These are phyloP conservation scores for Salix exigua DNA, from an alignment of 345 rosid species.

Conservation along the genomic window DNA sequence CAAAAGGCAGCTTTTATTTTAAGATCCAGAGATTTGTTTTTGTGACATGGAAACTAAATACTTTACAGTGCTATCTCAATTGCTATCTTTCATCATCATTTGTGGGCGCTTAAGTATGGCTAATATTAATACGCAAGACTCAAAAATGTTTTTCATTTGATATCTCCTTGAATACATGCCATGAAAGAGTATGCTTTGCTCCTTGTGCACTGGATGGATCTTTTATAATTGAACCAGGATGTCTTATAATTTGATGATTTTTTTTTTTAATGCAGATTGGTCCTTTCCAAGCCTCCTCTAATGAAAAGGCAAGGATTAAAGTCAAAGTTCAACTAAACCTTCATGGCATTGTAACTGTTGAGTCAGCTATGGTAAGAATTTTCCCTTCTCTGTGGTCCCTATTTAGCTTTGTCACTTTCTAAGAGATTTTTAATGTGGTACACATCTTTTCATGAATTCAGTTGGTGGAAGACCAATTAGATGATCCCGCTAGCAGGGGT, in stretches of 20 bases:
- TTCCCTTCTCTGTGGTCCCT: neutral
- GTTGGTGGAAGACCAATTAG: conserved; percentile 44
- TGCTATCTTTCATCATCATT: neutral
- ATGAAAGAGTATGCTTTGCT: neutral
- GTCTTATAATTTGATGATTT: conserved; percentile 1
- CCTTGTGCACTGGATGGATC: neutral
- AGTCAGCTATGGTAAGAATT: conserved; percentile 51
- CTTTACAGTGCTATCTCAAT: neutral
- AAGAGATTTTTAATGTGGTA: neutral
- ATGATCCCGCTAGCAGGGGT: conserved; percentile 22
- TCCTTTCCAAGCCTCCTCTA: conserved; percentile 48
- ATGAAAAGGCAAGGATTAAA: conserved; percentile 57
- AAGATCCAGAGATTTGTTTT: neutral
- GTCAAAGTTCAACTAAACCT: conserved; percentile 60
- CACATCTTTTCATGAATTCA: conserved; percentile 23
- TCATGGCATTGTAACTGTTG: conserved; percentile 58
- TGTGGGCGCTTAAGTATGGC: neutral
- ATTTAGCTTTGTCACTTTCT: neutral
- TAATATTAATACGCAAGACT: no score
- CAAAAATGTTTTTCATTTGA: neutral
- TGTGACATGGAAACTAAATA: neutral
- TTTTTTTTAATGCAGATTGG: conserved; percentile 46
- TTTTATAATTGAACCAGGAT: conserved; percentile 4
- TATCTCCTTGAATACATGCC: no score
- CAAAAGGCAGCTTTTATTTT: neutral